Base-by-base conservation (phyloP, 2,329 filamentous ascomycete species). In the Pseudocercospora crystallina region DNA sequence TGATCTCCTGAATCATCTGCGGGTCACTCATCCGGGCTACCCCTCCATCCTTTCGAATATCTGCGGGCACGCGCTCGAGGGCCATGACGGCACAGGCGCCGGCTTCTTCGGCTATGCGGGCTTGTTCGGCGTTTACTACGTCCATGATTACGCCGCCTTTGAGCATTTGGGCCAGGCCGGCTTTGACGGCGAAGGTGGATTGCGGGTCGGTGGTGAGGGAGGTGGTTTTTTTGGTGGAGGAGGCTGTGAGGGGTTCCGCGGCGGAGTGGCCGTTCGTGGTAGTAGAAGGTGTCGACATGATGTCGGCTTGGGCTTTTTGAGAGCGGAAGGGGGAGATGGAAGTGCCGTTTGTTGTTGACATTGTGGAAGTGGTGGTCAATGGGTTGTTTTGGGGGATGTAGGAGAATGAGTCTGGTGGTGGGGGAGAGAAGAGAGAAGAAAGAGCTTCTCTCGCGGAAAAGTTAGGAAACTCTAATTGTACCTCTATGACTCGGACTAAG, bases 131-230 rank as follows among this genome's bases (percentile, higher is more conserved):
- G 71, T 92, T 89, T 58, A 95, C 90, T 51, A 97, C 94, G 74
- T 99, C 94, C 94, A 99, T 99, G 75, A 99, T 99, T 60, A 99
- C 94, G 66, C 94, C 94, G 70, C 94, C 94, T 80, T 97, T 96
- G 74, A 97, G 79, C 94, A 99, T 99, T 74, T 95, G 88, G 17
- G 94, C 94, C 59, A 99, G 80, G 53, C 92, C 94, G 47, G 90
- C 87, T 82, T 99, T 99, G 80, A 96, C 86, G 61, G 85, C 85
- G 73, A 96, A 95, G 72, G 83, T 79, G 61, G 74, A 70, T 51
- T 66, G 63, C 50, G 62, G 43, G 47, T 54, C 52, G 37, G 46
- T 56, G 8, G 50, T 46, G 45, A 56, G 40, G 34, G 58, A 43
- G 26, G 53, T 58, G 46, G 58, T 57, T 35, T 52, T 53, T 39